Base-by-base conservation (phyloP, 108 stramenopile genomes). In the Cyclotella cryptica region DNA sequence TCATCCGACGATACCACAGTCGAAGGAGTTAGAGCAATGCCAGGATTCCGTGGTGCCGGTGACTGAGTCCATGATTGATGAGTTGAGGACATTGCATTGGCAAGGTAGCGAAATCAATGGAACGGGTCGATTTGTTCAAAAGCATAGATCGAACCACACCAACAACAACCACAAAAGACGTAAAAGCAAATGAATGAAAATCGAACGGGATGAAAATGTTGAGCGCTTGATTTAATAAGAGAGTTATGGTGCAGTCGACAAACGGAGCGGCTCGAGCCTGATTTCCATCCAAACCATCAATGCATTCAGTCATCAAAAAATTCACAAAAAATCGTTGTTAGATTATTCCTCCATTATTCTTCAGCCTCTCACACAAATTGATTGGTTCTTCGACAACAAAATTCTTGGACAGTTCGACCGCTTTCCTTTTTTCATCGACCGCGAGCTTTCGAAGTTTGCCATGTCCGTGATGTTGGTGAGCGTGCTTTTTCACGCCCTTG, bases 1-100 rank as follows among this genome's bases (percentile, higher is more conserved):
- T 71, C 70, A 57, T 27, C 14, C 57, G 10, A 71, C 70, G 28
- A 71, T 71, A 58, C 55, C 57, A 57, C 19, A 55, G 19, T 10
- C 68, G 12, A 29, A n/a, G 15, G 52, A 5, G 28, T 14, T 17
- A 17, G 22, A 14, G 12, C 17, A 13, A 17, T 9, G 11, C 0
- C 22, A n/a, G n/a, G 28, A 53, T 40, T 58, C 42, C 3, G 70
- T 71, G 7, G 42, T 71, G 49, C 70, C 70, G 1, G 71, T 72
- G 22, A 72, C 71, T 8, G 46, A 46, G 30, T 9, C 2, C 15
- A 72, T 72, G 59, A 61, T 72, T 62, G 46, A 61, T 45, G 21
- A 49, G 24, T 47, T 72, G 59, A 60, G 71, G 46, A 21, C 13
- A 12, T 40, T 61, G 29, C 58, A 72, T 21, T 62, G 61, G 43